A percentile compares a stretch with the other conserved stretches of the same genome.
These are phyloP conservation scores for Novymonas esmeraldas DNA, from an alignment of 208 protist genomes.

Conservation along the genomic window DNA sequence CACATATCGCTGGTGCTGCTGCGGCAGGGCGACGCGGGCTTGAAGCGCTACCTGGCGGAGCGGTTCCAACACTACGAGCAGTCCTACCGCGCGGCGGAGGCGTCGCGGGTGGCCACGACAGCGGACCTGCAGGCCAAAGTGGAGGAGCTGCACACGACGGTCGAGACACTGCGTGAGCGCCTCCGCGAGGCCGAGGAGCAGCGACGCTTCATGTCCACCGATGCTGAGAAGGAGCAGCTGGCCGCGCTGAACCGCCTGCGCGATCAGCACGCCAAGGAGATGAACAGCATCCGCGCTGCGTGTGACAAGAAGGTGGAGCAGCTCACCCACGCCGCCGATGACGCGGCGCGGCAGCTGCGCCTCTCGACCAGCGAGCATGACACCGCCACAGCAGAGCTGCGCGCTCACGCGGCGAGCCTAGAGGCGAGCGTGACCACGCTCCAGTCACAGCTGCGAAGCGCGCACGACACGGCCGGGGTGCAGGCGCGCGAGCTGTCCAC, in stretches of 20 bases:
- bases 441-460: slow-evolving; percentile 42
- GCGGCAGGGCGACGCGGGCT: slow-evolving; percentile 78
- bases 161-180: slow-evolving; percentile 1
- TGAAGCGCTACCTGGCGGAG: slow-evolving; percentile 86
- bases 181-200: slow-evolving; percentile 19
- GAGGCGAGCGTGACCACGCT: slow-evolving; percentile 39
- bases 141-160: slow-evolving; percentile 20
- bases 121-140: slow-evolving; percentile 42
- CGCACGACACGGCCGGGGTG: slow-evolving; percentile 39
- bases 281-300: slow-evolving; percentile 23
- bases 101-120: slow-evolving; percentile 19
- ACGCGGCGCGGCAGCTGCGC: slow-evolving; percentile 29
- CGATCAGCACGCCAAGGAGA: slow-evolving; percentile 27
- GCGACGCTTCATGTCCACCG: slow-evolving; percentile 16
- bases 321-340: slow-evolving; percentile 13
- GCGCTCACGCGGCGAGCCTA: slow-evolving; percentile 13
- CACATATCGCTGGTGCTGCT: slow-evolving; percentile 78
- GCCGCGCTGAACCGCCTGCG: slow-evolving; percentile 26
- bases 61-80: slow-evolving; percentile 78
- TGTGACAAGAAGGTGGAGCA: slow-evolving; percentile 35
- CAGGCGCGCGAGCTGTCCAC: slow-evolving; percentile 53
- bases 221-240: slow-evolving; percentile 35
- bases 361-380: slow-evolving; percentile 23
- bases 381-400: slow-evolving; percentile 10
- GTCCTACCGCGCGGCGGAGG: slow-evolving; percentile 30